Base-by-base conservation (phyloP, 2,329 filamentous ascomycete species). In the Alternaria atra region DNA sequence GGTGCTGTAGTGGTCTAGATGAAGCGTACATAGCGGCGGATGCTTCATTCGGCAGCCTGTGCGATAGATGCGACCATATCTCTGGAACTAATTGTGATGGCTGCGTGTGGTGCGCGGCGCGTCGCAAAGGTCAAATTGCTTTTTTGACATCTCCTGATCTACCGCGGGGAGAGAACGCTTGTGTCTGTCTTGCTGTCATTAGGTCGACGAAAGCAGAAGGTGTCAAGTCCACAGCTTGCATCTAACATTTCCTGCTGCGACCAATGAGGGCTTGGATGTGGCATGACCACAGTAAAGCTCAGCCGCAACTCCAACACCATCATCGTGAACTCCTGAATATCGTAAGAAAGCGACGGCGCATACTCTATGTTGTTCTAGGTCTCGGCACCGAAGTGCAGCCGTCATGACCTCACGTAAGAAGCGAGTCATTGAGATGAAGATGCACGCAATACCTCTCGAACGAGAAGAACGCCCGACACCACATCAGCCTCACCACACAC, bases 191-290 rank as follows among this genome's bases (percentile, higher is more conserved):
- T 42, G 51, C 48, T 55, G 35, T 55, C 40, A 60, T 66, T 50
- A 47, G 55, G 52, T 25, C 39, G 27, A 60, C 64, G 10, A 59
- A 67, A 63, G 48, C 35, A 64, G 64, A 61, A 67, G 66, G 64
- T 68, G 64, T 53, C 42, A 60, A 64, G 56, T 39, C 23, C 35
- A 25, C 53, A 35, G 39, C 52, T 40, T 57, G 62, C 58, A 52
- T 52, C 58, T 10, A 58, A 20, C 47, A 51, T 55, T 42, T 60
- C 59, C 12, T 15, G 20, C 42, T 17, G 15, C 30, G 29, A 44
- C 66, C 66, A 69, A 69, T 65, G 29, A 64, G 13, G 23, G 12
- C n/a, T 27, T 10, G 10, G 13, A 58, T 40, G 40, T 53, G 35
- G 46, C 58, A 58, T 61, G 27, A 37, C 44, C 52, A 34, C 43